phyloP scores from a whole-genome alignment of 2,329 filamentous ascomycete genomes.

The Pseudocercospora fijiensis region DNA sequence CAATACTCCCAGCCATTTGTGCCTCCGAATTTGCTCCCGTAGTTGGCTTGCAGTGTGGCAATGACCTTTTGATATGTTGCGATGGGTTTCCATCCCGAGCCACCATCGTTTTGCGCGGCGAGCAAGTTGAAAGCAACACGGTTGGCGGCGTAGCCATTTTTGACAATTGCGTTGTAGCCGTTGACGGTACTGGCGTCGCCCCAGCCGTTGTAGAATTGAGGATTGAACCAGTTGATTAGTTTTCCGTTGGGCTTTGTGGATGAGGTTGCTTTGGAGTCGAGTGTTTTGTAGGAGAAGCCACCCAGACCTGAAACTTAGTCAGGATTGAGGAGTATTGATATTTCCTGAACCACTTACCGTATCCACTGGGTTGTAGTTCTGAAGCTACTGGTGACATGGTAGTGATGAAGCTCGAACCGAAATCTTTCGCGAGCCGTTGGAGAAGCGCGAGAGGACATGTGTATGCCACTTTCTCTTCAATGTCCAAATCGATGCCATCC shows the following conservation, averaged over 20 bases:
- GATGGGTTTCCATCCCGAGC: constrained; percentile 29
- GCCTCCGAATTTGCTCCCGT: constrained; percentile 27
- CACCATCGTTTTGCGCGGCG: constrained; percentile 29
- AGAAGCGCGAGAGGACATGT: constrained; percentile 31
- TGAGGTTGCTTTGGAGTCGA: constrained; percentile 26
- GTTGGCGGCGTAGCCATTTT: constrained; percentile 25
- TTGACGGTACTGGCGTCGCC: constrained; percentile 29
- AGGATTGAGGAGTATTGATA: neutral
- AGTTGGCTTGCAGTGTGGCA: constrained; percentile 23
- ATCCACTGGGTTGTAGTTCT: constrained; percentile 22
- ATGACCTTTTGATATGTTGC: constrained; percentile 23
- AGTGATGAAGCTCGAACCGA: constrained; percentile 33
- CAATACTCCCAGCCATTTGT: constrained; percentile 36
- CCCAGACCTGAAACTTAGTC: constrained; percentile 14
- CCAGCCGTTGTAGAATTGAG: constrained; percentile 35
- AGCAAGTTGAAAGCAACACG: constrained; percentile 32
- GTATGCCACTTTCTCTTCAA: constrained; percentile 32
- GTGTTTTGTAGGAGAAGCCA: constrained; percentile 29
- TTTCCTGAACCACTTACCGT: constrained; percentile 8
- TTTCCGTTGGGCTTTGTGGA: constrained; percentile 31
- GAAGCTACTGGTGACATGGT: constrained; percentile 38
- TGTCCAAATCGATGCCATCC: constrained; percentile 35
- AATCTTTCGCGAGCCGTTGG: constrained; percentile 28
- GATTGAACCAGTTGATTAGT: constrained; percentile 34
- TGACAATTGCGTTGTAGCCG: constrained; percentile 31